phyloP scores from a whole-genome alignment of 164 flowering plant species.

The Santalum album region DNA sequence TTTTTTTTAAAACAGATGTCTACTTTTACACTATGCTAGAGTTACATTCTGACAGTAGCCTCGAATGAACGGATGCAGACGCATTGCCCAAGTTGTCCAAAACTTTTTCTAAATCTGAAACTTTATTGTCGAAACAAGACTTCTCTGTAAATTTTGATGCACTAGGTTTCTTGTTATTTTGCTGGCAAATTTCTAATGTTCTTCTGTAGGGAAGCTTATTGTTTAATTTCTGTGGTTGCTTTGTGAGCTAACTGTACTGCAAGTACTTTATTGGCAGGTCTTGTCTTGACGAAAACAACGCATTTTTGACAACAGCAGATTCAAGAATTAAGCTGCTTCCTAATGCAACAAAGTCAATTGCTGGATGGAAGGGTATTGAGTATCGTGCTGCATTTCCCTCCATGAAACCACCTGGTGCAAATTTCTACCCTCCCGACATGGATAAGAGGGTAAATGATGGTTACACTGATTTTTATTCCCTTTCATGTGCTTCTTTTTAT shows the following conservation, averaged over 20 bases:
- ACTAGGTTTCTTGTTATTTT: background rate
- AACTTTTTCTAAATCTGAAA: no score
- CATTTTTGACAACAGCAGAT: slow-evolving; percentile 92
- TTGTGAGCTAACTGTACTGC: background rate
- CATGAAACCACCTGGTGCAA: slow-evolving; percentile 80
- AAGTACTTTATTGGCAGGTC: slow-evolving; percentile 63
- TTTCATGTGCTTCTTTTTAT: no score
- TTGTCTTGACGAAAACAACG: slow-evolving; percentile 75
- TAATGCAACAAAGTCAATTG: slow-evolving; percentile 49
- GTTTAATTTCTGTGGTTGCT: background rate
- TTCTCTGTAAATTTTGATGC: background rate
- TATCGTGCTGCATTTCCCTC: slow-evolving; percentile 81
- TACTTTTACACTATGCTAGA: no score
- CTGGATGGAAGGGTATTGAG: slow-evolving; percentile 86
- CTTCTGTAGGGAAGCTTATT: slow-evolving; percentile 1
- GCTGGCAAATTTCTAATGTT: background rate
- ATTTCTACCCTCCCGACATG: slow-evolving; percentile 94
- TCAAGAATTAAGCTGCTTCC: slow-evolving; percentile 68
- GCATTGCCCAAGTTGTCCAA: no score
- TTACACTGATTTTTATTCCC: no score
- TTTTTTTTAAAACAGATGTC: no score
- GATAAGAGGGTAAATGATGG: slow-evolving; percentile 59
- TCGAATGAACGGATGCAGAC: no score
- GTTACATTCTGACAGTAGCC: no score
- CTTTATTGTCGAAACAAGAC: no score